Conservation (phyloP, 2,329 filamentous ascomycete genomes). For the Neonectria faginata region DNA sequence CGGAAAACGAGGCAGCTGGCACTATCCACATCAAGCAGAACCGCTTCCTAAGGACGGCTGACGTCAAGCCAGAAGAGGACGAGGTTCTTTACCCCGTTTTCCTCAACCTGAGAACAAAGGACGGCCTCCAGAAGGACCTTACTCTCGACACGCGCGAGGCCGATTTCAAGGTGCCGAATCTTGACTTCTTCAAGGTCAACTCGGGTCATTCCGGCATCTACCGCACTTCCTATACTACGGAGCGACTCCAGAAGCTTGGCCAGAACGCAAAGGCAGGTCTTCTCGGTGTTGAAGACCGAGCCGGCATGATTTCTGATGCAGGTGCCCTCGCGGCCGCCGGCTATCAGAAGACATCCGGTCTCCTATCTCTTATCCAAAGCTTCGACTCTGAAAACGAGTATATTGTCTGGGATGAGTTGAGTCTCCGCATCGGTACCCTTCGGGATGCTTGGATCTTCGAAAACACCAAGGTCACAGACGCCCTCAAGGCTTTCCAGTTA, state of each 20-base stretch:
- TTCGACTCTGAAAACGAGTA: constrained; percentile 88
- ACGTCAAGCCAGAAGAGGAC: constrained; percentile 94
- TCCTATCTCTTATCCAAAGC: constrained; percentile 85
- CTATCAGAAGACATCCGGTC: constrained; percentile 92
- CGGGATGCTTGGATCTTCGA: constrained; percentile 86
- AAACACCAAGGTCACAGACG: constrained; percentile 77
- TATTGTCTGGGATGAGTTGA: constrained; percentile 95
- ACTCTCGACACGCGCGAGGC: constrained; percentile 73
- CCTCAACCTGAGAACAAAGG: constrained; percentile 84
- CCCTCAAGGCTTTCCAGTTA: constrained; percentile 85
- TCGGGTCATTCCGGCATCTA: constrained; percentile 94
- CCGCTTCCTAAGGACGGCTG: constrained; percentile 90
- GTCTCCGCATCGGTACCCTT: constrained; percentile 80
- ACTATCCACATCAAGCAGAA: constrained; percentile 93
- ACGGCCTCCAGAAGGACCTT: constrained; percentile 82
- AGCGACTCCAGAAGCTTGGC: constrained; percentile 87
- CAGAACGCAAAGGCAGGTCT: constrained; percentile 79
- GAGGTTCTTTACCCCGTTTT: constrained; percentile 89
- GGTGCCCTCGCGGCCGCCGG: constrained; percentile 90
- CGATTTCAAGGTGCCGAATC: constrained; percentile 79
- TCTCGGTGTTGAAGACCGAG: constrained; percentile 88
- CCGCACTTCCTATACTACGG: constrained; percentile 86
- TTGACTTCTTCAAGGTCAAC: constrained; percentile 97
- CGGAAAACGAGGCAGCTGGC: constrained; percentile 70
- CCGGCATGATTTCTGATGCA: constrained; percentile 94